These are phyloP conservation scores for Raffaelea deltoideospora DNA, from an alignment of 2,329 filamentous ascomycete genomes.

Conservation along the genomic window DNA sequence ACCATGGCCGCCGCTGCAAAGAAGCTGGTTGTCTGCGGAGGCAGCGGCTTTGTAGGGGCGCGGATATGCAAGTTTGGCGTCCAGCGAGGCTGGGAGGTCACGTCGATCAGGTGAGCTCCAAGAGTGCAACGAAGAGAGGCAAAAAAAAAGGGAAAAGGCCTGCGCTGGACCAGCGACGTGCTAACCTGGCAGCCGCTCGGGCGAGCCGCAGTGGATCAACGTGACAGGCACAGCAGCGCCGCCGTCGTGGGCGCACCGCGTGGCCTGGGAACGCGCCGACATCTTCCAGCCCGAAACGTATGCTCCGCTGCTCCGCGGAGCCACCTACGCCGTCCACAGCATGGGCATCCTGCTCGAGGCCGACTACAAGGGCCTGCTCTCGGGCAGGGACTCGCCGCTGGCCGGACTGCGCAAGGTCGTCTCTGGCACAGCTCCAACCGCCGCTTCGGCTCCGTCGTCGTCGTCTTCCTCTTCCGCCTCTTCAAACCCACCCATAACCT, in stretches of 20 bases:
- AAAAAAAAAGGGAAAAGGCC: neutral
- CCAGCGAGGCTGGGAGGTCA: slow-evolving; percentile 78
- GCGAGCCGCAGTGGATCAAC: slow-evolving; percentile 70
- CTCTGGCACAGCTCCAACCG: slow-evolving; percentile 42
- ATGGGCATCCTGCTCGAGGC: slow-evolving; percentile 95
- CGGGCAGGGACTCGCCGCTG: slow-evolving; percentile 69
- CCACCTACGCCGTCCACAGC: slow-evolving; percentile 78
- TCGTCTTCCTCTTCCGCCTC: neutral
- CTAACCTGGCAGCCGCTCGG: slow-evolving; percentile 54
- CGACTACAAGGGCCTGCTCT: slow-evolving; percentile 89
- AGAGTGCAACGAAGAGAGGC: neutral
- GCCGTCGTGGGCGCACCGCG: slow-evolving; percentile 67
- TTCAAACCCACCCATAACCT: slow-evolving; percentile 50
- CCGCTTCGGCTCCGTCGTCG: neutral
- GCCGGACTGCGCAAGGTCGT: slow-evolving; percentile 68
- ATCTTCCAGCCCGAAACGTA: slow-evolving; percentile 75
- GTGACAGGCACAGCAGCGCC: slow-evolving; percentile 56
- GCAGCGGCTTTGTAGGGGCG: slow-evolving; percentile 78
- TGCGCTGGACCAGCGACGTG: neutral
- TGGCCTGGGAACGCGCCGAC: slow-evolving; percentile 80
- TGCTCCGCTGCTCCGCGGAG: slow-evolving; percentile 55
- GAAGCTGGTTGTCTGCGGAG: slow-evolving; percentile 79
- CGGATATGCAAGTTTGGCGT: slow-evolving; percentile 87
- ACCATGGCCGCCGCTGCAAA: slow-evolving; percentile 43
- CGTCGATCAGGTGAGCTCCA: slow-evolving; percentile 66